These are phyloP conservation scores for Leucocoprinus sp. DNA, from an alignment of 768 basidiomycete species.

Conservation along the genomic window DNA sequence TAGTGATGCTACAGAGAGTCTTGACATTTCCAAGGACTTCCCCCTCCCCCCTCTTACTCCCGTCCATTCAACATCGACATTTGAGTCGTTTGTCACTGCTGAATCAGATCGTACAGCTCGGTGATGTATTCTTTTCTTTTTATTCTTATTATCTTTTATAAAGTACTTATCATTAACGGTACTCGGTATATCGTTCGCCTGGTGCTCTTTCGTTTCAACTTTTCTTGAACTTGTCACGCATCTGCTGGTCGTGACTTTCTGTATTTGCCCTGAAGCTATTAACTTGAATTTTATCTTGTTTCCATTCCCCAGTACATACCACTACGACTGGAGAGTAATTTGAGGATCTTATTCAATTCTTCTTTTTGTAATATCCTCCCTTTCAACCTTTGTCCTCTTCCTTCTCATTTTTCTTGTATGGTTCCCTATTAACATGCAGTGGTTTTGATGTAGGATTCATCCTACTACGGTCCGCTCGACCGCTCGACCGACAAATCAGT, in stretches of 20 bases:
- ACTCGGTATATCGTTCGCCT: neutral
- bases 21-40: conserved; percentile 30
- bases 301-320: neutral
- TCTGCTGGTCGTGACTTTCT: neutral
- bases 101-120: conserved; percentile 1
- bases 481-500: too few species aligned
- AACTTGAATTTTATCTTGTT: neutral
- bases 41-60: conserved; percentile 28
- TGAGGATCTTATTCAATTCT: neutral
- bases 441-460: too few species aligned
- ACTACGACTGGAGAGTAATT: too few species aligned
- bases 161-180: neutral
- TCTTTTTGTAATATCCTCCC: neutral
- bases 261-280: neutral
- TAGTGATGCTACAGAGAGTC: conserved; percentile 22
- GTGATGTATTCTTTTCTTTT: neutral
- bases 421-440: too few species aligned
- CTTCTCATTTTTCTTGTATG: too few species aligned
- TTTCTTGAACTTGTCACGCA: conserved; percentile 1
- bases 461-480: too few species aligned
- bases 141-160: neutral
- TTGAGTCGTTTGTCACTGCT: conserved; percentile 5
- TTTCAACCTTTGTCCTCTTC: too few species aligned
- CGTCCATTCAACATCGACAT: conserved; percentile 8
- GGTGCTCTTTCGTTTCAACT: neutral